phyloP scores from a whole-genome alignment of 2,329 filamentous ascomycete genomes.

The Beauveria brongniartii region DNA sequence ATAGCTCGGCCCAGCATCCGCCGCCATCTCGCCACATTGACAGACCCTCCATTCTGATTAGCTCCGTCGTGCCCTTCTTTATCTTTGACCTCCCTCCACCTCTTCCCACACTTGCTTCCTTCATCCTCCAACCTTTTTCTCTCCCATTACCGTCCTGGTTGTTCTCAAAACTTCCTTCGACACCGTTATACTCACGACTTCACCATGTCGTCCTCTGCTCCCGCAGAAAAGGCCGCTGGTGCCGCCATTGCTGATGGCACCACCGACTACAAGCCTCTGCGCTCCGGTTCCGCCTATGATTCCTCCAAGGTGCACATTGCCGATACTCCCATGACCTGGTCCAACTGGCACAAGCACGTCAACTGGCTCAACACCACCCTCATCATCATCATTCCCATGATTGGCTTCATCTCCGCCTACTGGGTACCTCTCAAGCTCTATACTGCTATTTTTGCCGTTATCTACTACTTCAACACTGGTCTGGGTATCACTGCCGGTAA shows the following conservation, averaged over 20 bases:
- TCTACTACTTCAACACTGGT: conserved; percentile 79
- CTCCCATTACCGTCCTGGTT: not conserved
- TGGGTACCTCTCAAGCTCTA: conserved; percentile 69
- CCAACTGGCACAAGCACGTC: conserved; percentile 87
- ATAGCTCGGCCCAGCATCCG: conserved; percentile 2
- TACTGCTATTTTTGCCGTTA: conserved; percentile 64
- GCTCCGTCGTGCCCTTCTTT: not conserved
- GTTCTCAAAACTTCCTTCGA: not conserved
- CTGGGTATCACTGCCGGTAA: conserved; percentile 71
- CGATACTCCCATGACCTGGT: conserved; percentile 68
- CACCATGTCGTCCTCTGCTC: conserved; percentile 10
- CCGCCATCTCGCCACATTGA: not conserved
- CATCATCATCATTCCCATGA: conserved; percentile 68
- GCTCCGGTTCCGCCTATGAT: conserved; percentile 36
- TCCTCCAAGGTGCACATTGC: conserved; percentile 75
- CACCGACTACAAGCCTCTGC: conserved; percentile 45
- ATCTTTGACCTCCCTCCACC: not conserved
- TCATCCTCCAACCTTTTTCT: not conserved
- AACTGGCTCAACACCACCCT: conserved; percentile 87
- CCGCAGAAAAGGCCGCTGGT: conserved; percentile 24
- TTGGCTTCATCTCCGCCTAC: conserved; percentile 64
- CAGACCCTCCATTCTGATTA: not conserved
- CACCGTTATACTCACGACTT: not conserved
- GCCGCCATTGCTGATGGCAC: conserved; percentile 44
- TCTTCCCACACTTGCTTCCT: not conserved